These are phyloP conservation scores for Boletus pseudo-olivaceus DNA, from an alignment of 768 basidiomycete genomes.

Conservation along the genomic window DNA sequence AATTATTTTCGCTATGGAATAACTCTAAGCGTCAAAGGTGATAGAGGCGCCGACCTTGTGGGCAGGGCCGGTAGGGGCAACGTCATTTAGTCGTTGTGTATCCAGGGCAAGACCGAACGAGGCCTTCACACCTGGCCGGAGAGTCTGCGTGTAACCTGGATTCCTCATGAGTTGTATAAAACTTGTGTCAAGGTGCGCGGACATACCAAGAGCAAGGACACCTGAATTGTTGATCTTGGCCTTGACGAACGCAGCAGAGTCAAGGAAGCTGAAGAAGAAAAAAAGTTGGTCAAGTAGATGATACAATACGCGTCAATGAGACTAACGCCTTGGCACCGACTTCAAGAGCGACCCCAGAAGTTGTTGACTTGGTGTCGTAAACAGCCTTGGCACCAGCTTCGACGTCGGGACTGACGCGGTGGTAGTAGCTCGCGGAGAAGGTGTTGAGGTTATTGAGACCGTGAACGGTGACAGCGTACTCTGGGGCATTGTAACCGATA, in stretches of 20 bases:
- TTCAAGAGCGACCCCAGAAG: conserved; percentile 84
- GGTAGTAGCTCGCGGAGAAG: conserved; percentile 97
- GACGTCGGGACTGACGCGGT: conserved; percentile 86
- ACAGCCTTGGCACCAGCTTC: conserved; percentile 96
- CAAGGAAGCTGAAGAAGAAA: conserved; percentile 57
- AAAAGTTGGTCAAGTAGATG: not conserved
- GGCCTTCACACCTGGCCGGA: conserved; percentile 91
- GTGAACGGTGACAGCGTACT: conserved; percentile 93
- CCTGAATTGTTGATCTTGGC: conserved; percentile 98
- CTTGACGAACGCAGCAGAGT: conserved; percentile 90
- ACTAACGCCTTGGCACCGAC: conserved; percentile 93
- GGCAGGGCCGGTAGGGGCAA: conserved; percentile 55
- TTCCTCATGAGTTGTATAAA: conserved; percentile 11
- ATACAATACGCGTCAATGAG: not conserved
- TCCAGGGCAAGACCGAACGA: conserved; percentile 94
- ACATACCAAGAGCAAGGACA: conserved; percentile 76
- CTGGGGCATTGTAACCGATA: conserved; percentile 91
- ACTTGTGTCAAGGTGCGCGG: not conserved
- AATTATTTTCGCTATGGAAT: conserved; percentile 18
- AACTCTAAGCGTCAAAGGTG: conserved; percentile 63
- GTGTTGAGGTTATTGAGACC: conserved; percentile 91
- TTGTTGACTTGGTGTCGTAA: conserved; percentile 90
- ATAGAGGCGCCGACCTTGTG: conserved; percentile 85
- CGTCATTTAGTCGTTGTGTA: conserved; percentile 85
- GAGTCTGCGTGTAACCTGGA: conserved; percentile 84